Evolutionary conservation across 805 yeast species (phyloP), one percentile per base, ranked within the genome.

Genomic region (Hanseniaspora opuntiae): DNA sequence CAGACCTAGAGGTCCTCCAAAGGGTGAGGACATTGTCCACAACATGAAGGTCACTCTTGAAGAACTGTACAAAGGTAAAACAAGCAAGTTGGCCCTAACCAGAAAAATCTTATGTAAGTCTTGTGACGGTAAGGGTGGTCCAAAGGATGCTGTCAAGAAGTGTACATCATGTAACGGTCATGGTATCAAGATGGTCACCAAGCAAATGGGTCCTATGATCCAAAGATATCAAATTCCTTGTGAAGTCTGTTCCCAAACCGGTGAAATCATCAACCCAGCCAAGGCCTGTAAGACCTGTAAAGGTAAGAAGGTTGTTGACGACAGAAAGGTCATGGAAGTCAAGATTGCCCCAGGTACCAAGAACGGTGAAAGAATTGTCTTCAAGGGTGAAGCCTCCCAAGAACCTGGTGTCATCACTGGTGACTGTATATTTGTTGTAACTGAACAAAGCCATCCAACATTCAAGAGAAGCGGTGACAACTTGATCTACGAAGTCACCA

Each of bases 141-240:
- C 86, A 65, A 85, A 81, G 61, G 95, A 93, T 58, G 75, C 86
- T 55, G 95, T 89, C 59, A 84, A 84, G 74, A 80, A 80, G 63
- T 93, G 99, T 81, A 59, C 80, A 51, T 68, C 79, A 39, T 93
- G 99, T 81, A 77, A 79, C 65, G 99, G 99, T 70, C 76, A 78
- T 62, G 99, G 99, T 78, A 71, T 83, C 69, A 86, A 79, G 70
- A 83, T 90, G 60, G 84, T 88, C 60, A 86, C 96, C 52, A 85
- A 95, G 74, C 97, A 93, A 72, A 89, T 93, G 96, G 99, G 99
- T 62, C 96, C 96, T 60, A 87, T 93, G 89, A 85, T 93, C 64
- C 99, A 93, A 75, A 85, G 96, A 76, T 86, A 86, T 80, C 97
- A 93, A 74, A 81, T 94, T 45, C 81, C 80, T 53, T 93, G 99